These are phyloP conservation scores for Pezicula carpinea DNA, from an alignment of 2,329 filamentous ascomycete species.

Conservation along the genomic window DNA sequence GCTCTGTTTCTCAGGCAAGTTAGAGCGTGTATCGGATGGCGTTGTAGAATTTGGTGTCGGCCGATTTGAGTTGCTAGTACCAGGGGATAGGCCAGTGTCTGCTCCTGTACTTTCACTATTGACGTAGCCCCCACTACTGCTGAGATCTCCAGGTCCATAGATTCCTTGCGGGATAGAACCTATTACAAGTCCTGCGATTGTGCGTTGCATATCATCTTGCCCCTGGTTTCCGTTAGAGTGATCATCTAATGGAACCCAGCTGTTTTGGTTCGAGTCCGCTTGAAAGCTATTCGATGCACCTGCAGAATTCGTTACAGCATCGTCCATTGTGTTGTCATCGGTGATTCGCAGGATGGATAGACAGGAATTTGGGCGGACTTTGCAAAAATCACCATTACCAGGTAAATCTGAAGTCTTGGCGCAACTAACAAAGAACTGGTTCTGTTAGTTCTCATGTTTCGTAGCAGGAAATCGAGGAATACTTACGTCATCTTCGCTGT, in stretches of 20 bases:
- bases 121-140: conserved; percentile 32
- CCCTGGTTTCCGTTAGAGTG: conserved; percentile 5
- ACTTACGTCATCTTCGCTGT: conserved; percentile 30
- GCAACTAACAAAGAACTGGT: conserved; percentile 19
- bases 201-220: conserved; percentile 15
- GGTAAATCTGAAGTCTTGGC: neutral
- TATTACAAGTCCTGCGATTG: conserved; percentile 16
- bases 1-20: conserved; percentile 18
- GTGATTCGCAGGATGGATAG: conserved; percentile 7
- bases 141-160: conserved; percentile 16
- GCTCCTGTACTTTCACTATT: conserved; percentile 38
- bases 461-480: conserved; percentile 11
- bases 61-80: conserved; percentile 32
- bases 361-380: conserved; percentile 10
- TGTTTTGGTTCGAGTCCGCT: conserved; percentile 2
- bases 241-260: conserved; percentile 14
- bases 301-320: neutral
- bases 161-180: conserved; percentile 6
- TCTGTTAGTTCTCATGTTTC: conserved; percentile 9
- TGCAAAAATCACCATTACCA: neutral
- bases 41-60: conserved; percentile 56
- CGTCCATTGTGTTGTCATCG: conserved; percentile 6
- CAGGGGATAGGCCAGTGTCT: conserved; percentile 20
- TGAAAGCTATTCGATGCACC: neutral
- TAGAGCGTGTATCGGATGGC: conserved; percentile 35